Conservation (phyloP, 495 filamentous ascomycete species). For the Pyrenula massariospora region DNA sequence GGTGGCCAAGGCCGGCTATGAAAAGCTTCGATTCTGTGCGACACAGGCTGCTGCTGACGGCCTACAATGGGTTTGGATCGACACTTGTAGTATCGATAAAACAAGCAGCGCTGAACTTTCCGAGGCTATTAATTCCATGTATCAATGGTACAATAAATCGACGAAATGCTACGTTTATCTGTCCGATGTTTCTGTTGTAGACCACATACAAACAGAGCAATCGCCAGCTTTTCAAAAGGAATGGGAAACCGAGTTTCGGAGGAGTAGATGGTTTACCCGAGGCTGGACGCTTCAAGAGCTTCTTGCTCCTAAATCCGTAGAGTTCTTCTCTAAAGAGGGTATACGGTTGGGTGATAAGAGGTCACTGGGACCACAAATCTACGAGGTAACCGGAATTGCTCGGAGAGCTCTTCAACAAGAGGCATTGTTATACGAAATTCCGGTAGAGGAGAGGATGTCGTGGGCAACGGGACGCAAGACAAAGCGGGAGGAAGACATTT, state of each 20-base stretch:
- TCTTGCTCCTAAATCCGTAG: conserved; percentile 11
- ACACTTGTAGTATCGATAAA: not conserved
- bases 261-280: conserved; percentile 24
- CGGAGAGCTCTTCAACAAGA: not conserved
- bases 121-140: no score
- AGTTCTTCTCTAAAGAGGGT: not conserved
- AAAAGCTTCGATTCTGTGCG: conserved; percentile 17
- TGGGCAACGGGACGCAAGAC: not conserved
- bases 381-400: not conserved
- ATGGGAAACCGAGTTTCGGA: conserved; percentile 7
- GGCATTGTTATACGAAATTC: not conserved
- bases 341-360: not conserved
- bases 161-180: conserved; percentile 22
- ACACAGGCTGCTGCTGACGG: conserved; percentile 13
- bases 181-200: conserved; percentile 10
- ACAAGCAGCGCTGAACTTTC: no score
- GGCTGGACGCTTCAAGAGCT: conserved; percentile 26
- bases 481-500: not conserved
- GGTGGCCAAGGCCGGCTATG: conserved; percentile 12
- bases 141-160: conserved; percentile 6
- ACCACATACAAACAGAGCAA: not conserved
- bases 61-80: conserved; percentile 11
- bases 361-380: not conserved
- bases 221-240: not conserved
- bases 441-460: not conserved